A percentile compares a stretch with the other conserved stretches of the same genome.
phyloP scores from a whole-genome alignment of 768 basidiomycete species.

The Epithele typhae region DNA sequence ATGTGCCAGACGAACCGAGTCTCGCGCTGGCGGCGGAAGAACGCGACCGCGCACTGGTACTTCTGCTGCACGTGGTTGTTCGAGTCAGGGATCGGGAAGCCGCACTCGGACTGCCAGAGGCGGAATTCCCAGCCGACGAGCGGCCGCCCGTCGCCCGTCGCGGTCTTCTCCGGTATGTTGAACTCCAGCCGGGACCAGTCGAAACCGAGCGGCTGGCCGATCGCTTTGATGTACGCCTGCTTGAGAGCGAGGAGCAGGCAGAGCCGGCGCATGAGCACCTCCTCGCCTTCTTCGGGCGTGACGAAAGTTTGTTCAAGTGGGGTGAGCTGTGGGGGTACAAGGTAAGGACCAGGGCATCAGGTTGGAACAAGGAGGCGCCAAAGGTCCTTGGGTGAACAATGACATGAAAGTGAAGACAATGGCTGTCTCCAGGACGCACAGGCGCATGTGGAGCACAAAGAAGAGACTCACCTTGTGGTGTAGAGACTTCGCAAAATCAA shows the following conservation, averaged over 20 bases:
- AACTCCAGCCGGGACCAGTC: constrained; percentile 82
- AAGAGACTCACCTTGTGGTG: constrained; percentile 61
- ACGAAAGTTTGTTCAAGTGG: constrained; percentile 51
- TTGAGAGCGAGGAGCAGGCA: constrained; percentile 79
- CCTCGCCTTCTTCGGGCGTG: constrained; percentile 48
- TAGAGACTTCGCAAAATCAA: constrained; percentile 66
- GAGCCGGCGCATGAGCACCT: constrained; percentile 65
- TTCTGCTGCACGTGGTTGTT: constrained; percentile 55
- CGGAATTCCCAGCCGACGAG: constrained; percentile 86
- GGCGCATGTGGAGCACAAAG: neutral
- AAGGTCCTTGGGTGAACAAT: too few relatives aligned
- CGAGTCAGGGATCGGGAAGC: constrained; percentile 45
- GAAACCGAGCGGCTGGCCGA: constrained; percentile 77
- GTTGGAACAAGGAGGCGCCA: neutral
- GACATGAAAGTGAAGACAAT: too few relatives aligned
- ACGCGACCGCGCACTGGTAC: constrained; percentile 76
- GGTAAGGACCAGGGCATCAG: neutral
- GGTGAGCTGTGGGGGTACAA: constrained; percentile 37
- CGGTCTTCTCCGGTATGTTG: constrained; percentile 60
- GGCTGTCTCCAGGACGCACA: too few relatives aligned
- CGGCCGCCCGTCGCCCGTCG: constrained; percentile 62
- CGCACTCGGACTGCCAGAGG: constrained; percentile 69
- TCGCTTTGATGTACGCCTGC: constrained; percentile 77
- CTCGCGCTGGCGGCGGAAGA: constrained; percentile 64
- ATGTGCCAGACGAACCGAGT: constrained; percentile 72